Evolutionary conservation across 1,139 yeast genomes (phyloP), one percentile per base, ranked within the genome.

Genomic region (Sugiyamaella xylanicola): DNA sequence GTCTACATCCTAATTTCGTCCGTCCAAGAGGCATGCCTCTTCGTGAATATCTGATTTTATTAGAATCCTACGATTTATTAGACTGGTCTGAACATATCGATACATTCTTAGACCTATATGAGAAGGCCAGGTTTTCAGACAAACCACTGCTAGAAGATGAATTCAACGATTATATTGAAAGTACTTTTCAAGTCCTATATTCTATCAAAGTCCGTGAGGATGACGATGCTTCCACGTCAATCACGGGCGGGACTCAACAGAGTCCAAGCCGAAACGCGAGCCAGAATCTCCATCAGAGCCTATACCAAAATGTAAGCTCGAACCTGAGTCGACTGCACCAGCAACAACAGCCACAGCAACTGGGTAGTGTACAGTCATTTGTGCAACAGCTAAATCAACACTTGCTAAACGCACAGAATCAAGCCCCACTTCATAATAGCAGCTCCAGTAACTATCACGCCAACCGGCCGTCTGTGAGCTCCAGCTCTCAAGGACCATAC

Each of bases 41-140:
- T 68, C 74, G 71, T 69, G 88, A 22, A 72, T 87, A 67, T 68
- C 79, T 65, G 80, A 79, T 62, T 72, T 77, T 39, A 59, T 81
- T 56, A 59, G 68, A 27, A 51, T 58, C 63, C 17, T 66, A 55
- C 63, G 65, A 58, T 15, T 53, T 55, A 36, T 61, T 61, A 7
- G 67, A 56, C n/a, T 60, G 54, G 56, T 60, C 56, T 32, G 64
- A 51, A 54, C 61, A 57, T 21, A 54, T 55, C 13, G 66, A 69
- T n/a, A 72, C 61, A 47, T 80, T 85, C 60, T 72, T 85, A 9
- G 74, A 72, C 1, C 69, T 82, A n/a, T 91, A 90, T 70, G 97
- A 91, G 61, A 75, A 75, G 50, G 77, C 86, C 37, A 75, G 91
- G 59, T 92, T 84, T 68, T 82, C 95, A 0, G 87, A 87, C 1